Conservation (phyloP, 306 rosid genomes). For the Macrotyloma uniflorum region DNA sequence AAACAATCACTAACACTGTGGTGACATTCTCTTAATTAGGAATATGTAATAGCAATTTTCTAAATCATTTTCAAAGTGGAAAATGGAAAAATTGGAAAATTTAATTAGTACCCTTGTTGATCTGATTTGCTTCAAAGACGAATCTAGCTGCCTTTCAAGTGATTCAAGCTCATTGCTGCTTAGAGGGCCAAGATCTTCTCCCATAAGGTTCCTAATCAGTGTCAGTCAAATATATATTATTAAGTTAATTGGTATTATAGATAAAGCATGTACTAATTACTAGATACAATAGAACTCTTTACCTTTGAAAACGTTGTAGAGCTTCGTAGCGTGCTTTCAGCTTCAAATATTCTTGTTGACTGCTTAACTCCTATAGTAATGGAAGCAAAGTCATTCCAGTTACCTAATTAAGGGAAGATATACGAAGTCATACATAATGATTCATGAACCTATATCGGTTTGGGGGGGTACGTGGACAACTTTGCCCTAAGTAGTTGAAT, state of each 20-base stretch:
- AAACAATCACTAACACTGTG: too few relatives aligned
- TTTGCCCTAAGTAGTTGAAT: background rate
- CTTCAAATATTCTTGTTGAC: conserved; percentile 96
- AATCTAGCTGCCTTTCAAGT: conserved; percentile 91
- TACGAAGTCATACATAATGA: background rate
- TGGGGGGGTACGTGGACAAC: background rate
- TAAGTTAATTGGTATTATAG: background rate
- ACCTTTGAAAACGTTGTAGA: conserved; percentile 84
- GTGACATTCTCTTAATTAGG: too few relatives aligned
- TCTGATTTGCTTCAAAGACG: conserved; percentile 87
- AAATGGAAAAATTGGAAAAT: background rate
- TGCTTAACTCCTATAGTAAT: conserved; percentile 72
- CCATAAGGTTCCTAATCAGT: conserved; percentile 62
- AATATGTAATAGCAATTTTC: background rate
- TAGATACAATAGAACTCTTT: background rate
- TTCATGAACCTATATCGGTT: background rate
- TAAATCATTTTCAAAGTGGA: background rate
- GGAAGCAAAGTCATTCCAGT: background rate
- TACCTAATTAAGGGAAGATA: background rate
- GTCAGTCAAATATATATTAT: background rate
- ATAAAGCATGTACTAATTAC: background rate
- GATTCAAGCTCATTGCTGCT: conserved; percentile 89
- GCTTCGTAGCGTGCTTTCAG: conserved; percentile 88
- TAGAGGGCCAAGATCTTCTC: conserved; percentile 92
- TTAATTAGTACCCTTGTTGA: conserved; percentile 67